Evolutionary conservation across 208 protist species (phyloP).

Genomic region (Leishmania gerbilli): DNA sequence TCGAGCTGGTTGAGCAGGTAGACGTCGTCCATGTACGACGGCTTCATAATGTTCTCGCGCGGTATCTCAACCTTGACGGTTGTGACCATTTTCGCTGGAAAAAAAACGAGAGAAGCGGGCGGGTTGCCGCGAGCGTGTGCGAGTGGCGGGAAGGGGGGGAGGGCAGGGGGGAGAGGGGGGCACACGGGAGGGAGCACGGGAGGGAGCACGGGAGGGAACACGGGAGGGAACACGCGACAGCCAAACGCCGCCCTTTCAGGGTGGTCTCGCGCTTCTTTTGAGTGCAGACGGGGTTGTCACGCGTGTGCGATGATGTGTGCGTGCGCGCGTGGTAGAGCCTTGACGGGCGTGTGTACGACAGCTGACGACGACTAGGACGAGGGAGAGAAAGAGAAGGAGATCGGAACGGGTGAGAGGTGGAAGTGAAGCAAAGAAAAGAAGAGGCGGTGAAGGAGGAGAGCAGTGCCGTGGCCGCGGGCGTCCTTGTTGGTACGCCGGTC

Average conservation of each 20-base stretch:
- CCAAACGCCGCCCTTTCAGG: not conserved
- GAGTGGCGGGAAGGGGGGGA: not conserved
- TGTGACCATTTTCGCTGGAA: constrained; percentile 19
- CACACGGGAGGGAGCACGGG: no score
- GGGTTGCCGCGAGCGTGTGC: not conserved
- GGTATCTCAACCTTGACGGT: constrained; percentile 61
- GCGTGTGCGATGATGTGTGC: not conserved
- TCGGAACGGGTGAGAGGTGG: not conserved
- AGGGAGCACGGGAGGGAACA: no score
- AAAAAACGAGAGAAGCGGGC: not conserved
- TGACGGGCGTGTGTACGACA: no score
- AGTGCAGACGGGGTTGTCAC: not conserved
- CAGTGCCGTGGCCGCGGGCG: no score
- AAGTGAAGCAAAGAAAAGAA: no score
- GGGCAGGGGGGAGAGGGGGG: no score
- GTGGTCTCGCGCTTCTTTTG: not conserved
- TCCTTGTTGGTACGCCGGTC: no score
- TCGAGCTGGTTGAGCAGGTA: constrained; percentile 73
- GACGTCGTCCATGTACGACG: constrained; percentile 50
- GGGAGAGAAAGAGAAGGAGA: not conserved
- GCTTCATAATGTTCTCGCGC: constrained; percentile 41
- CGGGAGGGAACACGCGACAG: no score
- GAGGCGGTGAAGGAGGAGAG: not conserved
- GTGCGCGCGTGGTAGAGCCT: not conserved
- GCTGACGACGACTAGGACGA: not conserved